Conservation (phyloP, 176 grass and related monocot species). For the Oryza australiensis region DNA sequence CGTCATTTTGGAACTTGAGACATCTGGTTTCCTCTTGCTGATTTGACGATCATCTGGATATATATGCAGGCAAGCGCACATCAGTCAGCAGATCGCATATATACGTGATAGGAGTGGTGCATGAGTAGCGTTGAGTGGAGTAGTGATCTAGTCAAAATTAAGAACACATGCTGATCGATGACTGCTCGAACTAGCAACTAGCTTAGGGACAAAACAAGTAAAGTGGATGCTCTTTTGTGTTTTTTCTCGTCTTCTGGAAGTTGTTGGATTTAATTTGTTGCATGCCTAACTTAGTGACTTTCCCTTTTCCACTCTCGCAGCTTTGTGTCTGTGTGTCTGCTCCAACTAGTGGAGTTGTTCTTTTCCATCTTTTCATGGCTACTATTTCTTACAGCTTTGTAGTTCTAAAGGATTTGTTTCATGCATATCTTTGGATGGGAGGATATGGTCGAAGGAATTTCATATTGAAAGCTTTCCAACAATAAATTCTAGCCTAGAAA, state of each 20-base stretch:
- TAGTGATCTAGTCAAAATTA: constrained; percentile 1
- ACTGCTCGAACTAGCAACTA: neutral
- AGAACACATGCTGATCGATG: neutral
- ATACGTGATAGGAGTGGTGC: neutral
- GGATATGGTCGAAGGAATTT: neutral
- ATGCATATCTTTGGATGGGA: neutral
- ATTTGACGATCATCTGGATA: neutral
- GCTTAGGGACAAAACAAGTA: neutral
- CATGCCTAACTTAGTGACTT: neutral
- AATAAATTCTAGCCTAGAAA: neutral
- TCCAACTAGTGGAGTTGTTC: neutral
- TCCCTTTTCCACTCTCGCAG: neutral
- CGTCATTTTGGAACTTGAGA: too few species aligned
- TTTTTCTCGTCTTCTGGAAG: neutral
- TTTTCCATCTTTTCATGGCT: neutral
- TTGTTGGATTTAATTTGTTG: neutral
- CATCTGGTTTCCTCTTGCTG: constrained; percentile 6
- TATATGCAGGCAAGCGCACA: neutral
- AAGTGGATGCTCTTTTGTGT: constrained; percentile 7
- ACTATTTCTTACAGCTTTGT: neutral
- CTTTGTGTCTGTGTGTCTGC: neutral
- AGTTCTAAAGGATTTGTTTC: neutral
- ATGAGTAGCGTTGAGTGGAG: neutral
- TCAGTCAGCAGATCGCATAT: neutral
- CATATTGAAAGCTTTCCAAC: neutral